phyloP scores from a whole-genome alignment of 345 rosid genomes.

The Populus simonii region DNA sequence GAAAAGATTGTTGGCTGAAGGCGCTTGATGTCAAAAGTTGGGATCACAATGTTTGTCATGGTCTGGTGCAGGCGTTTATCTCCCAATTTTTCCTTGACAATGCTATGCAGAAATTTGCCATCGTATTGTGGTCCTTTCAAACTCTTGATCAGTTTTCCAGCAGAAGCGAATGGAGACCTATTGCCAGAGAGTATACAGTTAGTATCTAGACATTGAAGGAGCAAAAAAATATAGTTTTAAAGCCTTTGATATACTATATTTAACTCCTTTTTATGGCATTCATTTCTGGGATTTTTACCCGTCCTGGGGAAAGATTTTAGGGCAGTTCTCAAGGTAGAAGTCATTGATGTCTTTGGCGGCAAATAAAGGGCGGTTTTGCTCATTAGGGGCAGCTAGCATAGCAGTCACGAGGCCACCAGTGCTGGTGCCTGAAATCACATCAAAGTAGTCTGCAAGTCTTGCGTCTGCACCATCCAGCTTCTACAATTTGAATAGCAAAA shows the following conservation, averaged over 20 bases:
- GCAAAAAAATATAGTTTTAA: not conserved
- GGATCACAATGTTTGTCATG: conserved; percentile 67
- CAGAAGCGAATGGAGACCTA: conserved; percentile 24
- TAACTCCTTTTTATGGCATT: not conserved
- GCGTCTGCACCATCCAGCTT: conserved; percentile 65
- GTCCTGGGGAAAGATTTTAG: conserved; percentile 20
- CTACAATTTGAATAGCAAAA: conserved; percentile 25
- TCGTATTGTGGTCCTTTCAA: conserved; percentile 60
- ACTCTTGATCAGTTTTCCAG: conserved; percentile 35
- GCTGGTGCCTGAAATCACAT: no score
- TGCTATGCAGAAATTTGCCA: conserved; percentile 46
- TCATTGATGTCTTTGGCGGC: conserved; percentile 60
- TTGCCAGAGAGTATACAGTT: not conserved
- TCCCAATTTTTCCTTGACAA: conserved; percentile 47
- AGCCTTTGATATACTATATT: not conserved
- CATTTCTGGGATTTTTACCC: not conserved
- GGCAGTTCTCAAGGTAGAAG: conserved; percentile 16
- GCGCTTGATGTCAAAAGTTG: conserved; percentile 63
- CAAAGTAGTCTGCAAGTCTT: conserved; percentile 35
- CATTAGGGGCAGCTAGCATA: conserved; percentile 60
- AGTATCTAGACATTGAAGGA: not conserved
- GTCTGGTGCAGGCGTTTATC: conserved; percentile 47
- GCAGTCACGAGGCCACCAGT: conserved; percentile 65
- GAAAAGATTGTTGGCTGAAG: conserved; percentile 72
- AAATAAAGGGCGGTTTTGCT: conserved; percentile 53